Percentiles rank a stretch among this genome's conserved stretches.
Evolutionary conservation across 257 asterid species (phyloP).

Genomic region (Solanum pinnatisectum): DNA sequence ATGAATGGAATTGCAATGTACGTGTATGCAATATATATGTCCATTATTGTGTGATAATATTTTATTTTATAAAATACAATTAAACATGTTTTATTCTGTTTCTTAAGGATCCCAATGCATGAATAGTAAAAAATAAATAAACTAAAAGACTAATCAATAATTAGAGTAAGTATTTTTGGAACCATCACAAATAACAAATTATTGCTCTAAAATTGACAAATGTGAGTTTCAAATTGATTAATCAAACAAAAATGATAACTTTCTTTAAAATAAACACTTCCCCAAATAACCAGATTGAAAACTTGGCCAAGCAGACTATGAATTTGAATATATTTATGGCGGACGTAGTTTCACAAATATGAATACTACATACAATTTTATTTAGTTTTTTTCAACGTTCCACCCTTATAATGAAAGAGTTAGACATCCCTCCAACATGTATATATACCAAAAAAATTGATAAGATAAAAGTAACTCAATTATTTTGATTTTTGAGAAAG

Average conservation of each 20-base stretch:
- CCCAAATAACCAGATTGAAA: neutral
- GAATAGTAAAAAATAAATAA: neutral
- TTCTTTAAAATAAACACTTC: neutral
- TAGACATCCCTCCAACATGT: accelerated
- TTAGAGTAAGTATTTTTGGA: neutral
- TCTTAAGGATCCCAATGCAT: neutral
- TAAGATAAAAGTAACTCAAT: neutral
- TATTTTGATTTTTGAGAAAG: neutral
- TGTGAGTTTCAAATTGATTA: neutral
- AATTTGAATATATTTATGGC: neutral
- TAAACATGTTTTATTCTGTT: neutral
- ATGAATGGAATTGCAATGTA: neutral
- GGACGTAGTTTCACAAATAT: neutral
- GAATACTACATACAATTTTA: neutral
- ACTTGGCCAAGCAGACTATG: neutral
- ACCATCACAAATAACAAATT: neutral
- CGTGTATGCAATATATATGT: neutral
- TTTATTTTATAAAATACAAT: neutral
- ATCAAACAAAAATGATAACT: neutral
- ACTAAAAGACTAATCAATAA: too few species aligned
- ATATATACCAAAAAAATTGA: too few species aligned
- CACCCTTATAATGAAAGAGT: neutral
- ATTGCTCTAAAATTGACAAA: neutral
- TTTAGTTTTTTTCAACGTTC: accelerated
- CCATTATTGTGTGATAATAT: neutral